Evolutionary conservation across 1,284 basidiomycete species (phyloP).

Genomic region (Cutaneotrichosporon spelunceum): DNA sequence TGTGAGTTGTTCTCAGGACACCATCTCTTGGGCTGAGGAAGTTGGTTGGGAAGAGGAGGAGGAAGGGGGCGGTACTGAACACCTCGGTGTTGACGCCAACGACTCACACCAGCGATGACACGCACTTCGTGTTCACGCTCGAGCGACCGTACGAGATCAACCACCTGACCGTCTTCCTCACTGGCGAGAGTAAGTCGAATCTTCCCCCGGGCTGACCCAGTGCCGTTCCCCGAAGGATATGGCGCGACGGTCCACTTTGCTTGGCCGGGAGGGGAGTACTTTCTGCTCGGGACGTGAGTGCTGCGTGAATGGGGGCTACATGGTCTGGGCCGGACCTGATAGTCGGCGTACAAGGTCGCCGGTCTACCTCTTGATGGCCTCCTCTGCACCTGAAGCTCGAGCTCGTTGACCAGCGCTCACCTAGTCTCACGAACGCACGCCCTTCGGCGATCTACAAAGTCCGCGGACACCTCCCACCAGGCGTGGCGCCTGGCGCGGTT

Average conservation of each 20-base stretch:
- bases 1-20: conserved; percentile 28
- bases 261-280: conserved; percentile 84
- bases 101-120: conserved; percentile 58
- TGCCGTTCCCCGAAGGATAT: conserved; percentile 77
- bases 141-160: conserved; percentile 74
- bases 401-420: background rate
- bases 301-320: no score
- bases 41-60: background rate
- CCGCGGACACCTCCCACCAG: conserved; percentile 57
- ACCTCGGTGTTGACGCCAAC: background rate
- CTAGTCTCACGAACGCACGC: conserved; percentile 82
- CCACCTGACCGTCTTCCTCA: conserved; percentile 81
- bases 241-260: conserved; percentile 86
- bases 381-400: no score
- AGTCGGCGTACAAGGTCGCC: no score
- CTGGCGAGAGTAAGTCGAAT: conserved; percentile 65
- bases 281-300: conserved; percentile 79
- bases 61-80: background rate
- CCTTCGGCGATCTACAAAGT: conserved; percentile 88
- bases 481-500: conserved; percentile 17
- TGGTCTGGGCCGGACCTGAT: no score
- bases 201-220: conserved; percentile 5
- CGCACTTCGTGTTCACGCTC: conserved; percentile 78
- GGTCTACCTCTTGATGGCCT: no score
- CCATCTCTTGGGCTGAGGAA: background rate